Base-by-base conservation (phyloP, 2,329 filamentous ascomycete genomes). In the Raffaelea ambrosiae region DNA sequence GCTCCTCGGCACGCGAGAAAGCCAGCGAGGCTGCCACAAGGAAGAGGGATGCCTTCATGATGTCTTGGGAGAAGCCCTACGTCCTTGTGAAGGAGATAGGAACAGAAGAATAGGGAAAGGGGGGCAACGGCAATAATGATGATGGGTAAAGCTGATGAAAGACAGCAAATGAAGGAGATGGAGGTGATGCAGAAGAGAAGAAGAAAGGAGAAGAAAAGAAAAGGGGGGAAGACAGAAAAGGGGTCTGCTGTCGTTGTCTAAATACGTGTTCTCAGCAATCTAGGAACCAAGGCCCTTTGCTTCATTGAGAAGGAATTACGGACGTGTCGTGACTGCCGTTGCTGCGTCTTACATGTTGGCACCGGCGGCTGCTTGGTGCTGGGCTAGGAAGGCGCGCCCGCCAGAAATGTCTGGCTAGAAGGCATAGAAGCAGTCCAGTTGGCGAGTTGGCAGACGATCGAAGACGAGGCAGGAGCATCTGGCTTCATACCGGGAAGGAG, bases 41-140 rank as follows among this genome's bases (percentile, higher is more conserved):
- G 16, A 55, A 33, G 5, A 51, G 39, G 11, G 47, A 18, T 19
- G 51, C 46, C 50, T 52, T 55, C 53, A 55, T 55, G 43, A 33
- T 49, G 51, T 33, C 14, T 33, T 36, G 21, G 36, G n/a, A 23
- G 8, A 45, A 22, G 16, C n/a, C n/a, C 20, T 8, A 21, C 16
- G 20, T 29, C 18, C 23, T 35, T 36, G n/a, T 23, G 22, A 26
- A n/a, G 29, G 31, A 8, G 40, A 44, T 38, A 40, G 40, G 40
- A 26, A 44, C 23, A 41, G 31, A 21, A 23, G 31, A 44, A 44
- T 9, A n/a, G 40, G 47, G 39, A 14, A 35, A 29, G 23, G 45
- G 40, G 35, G 39, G n/a, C n/a, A n/a, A n/a, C n/a, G n/a, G n/a
- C n/a, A 31, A 45, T 16, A 26, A 43, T 23, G 20, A 22, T 14